A percentile compares a stretch with the other conserved stretches of the same genome.
These are phyloP conservation scores for California macrophylla DNA, from an alignment of 441 rosid genomes.

Conservation along the genomic window DNA sequence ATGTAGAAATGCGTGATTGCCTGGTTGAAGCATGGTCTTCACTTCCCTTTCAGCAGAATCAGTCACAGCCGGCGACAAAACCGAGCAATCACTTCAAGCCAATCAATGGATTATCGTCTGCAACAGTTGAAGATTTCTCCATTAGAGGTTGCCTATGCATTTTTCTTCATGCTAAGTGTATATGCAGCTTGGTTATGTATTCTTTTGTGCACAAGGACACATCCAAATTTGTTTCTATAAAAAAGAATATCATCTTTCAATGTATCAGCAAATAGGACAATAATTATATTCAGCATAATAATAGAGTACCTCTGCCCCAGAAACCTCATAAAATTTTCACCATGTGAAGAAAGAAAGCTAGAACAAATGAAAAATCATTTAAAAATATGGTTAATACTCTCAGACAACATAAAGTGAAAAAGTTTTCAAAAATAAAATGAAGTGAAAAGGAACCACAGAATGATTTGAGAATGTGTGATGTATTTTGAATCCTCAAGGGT, in stretches of 20 bases:
- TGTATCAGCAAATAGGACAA: too few species aligned
- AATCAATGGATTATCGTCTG: not conserved
- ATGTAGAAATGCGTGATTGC: not conserved
- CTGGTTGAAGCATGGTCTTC: not conserved
- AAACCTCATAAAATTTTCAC: not conserved
- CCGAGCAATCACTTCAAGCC: not conserved
- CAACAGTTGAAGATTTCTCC: too few species aligned
- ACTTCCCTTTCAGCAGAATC: not conserved
- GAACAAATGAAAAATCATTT: not conserved
- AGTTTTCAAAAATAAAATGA: too few species aligned
- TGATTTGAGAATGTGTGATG: too few species aligned
- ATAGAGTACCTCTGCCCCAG: too few species aligned
- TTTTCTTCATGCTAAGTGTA: not conserved
- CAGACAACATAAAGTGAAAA: not conserved
- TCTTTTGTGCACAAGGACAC: not conserved
- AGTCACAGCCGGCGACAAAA: too few species aligned
- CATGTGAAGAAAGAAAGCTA: not conserved
- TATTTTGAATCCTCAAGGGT: too few species aligned
- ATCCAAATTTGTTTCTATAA: not conserved
- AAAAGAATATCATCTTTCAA: not conserved
- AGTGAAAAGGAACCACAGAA: too few species aligned
- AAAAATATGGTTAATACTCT: not conserved
- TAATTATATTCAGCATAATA: too few species aligned
- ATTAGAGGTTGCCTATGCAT: too few species aligned
- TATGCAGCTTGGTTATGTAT: conserved; percentile 3